These are phyloP conservation scores for Amanita muscaria DNA, from an alignment of 768 basidiomycete species.

Conservation along the genomic window DNA sequence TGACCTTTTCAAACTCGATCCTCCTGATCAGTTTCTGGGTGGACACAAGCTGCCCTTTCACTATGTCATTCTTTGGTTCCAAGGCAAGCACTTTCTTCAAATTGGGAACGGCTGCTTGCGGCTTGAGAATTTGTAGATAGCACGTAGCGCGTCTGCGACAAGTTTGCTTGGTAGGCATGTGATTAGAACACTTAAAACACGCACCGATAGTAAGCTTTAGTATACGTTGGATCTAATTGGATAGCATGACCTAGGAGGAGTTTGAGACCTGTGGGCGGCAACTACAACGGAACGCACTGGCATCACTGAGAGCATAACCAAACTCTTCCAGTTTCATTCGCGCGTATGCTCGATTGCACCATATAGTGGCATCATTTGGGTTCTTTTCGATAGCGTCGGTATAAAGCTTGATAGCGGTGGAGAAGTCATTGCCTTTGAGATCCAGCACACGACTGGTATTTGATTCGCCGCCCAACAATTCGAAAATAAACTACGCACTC, in stretches of 20 bases:
- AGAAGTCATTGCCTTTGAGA: constrained; percentile 54
- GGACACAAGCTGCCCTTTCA: constrained; percentile 70
- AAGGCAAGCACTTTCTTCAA: constrained; percentile 76
- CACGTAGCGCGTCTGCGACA: constrained; percentile 72
- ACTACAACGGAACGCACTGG: constrained; percentile 45
- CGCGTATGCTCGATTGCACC: constrained; percentile 91
- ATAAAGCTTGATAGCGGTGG: constrained; percentile 69
- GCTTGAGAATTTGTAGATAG: constrained; percentile 83
- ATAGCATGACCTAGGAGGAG: constrained; percentile 67
- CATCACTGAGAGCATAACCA: constrained; percentile 85
- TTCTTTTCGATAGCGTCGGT: constrained; percentile 80
- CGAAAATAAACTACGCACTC: constrained; percentile 31
- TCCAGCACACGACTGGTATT: too few species aligned
- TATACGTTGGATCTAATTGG: constrained; percentile 79
- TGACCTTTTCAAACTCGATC: constrained; percentile 90
- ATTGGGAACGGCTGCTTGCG: constrained; percentile 78
- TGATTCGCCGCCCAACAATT: not conserved
- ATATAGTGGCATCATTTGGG: constrained; percentile 80
- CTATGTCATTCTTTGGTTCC: constrained; percentile 81
- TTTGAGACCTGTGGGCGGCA: not conserved
- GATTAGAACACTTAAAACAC: constrained; percentile 8
- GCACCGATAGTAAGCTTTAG: constrained; percentile 83
- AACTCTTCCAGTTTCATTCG: constrained; percentile 90
- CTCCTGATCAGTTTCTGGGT: constrained; percentile 88
- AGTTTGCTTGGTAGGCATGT: too few species aligned